Base-by-base conservation (phyloP, 2,329 filamentous ascomycete genomes). In the Trichophyton rubrum region DNA sequence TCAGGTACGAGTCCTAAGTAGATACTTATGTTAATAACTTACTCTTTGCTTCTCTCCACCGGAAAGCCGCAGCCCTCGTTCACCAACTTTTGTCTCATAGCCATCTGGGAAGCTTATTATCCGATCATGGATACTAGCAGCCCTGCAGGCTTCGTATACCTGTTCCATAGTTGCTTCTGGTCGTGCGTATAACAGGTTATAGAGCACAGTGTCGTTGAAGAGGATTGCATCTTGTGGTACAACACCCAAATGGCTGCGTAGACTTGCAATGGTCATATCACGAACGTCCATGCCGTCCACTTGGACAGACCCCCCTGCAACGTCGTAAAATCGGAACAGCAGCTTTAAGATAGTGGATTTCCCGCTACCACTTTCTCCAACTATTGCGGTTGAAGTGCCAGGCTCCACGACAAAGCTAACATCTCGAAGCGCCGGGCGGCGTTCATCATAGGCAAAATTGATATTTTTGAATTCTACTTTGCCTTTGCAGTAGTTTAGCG, bases 191-290 rank as follows among this genome's bases (percentile, higher is more conserved):
- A 89, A 76, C 1, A 85, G 71, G 59, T 89, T 89, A 62, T 90
- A 86, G 20, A 82, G 79, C 17, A 90, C 79, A 0, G 83, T 83
- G 65, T 84, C 85, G 69, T 85, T 83, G 68, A 88, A 90, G 0
- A 91, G 78, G 0, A 84, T 85, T 6, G 88, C 80, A 69, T 91
- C 87, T 71, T 91, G 88, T 2, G 86, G 83, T 0, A 91, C 88
- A 0, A 91, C 79, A 1, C 85, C 85, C 9, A 90, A 76, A 38
- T 82, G 74, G 60, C 79, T 78, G 45, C 88, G 82, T 68, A 89
- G 89, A n/a, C 79, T 73, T 62, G 78, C 78, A 0, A 86, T 77
- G 60, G 85, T 81, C 58, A 89, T 69, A 0, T 77, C 69, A 1
- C 75, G 70, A 49, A 90, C 82, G 66, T 86, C 79, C 57, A 76